These are phyloP conservation scores for Sporisorium iseilematis-ciliati DNA, from an alignment of 1,284 basidiomycete genomes.

Conservation along the genomic window DNA sequence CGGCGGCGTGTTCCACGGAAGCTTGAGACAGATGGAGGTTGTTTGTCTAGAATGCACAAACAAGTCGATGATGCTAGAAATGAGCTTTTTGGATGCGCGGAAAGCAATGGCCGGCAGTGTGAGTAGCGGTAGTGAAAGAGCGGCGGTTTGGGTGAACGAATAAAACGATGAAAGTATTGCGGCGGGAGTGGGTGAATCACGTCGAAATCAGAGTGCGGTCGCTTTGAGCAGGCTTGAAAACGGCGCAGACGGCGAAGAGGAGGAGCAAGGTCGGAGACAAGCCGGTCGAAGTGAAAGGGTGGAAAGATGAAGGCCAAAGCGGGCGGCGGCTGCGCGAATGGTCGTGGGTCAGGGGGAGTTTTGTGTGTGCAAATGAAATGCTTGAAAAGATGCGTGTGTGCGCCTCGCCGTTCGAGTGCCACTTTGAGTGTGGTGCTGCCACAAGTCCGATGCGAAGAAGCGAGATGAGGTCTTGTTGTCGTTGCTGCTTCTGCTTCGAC, in stretches of 20 bases:
- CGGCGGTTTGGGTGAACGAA: neutral
- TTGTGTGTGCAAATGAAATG: neutral
- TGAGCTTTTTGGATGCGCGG: neutral
- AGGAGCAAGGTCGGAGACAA: conserved; percentile 7
- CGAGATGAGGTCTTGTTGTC: neutral
- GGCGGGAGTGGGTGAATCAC: neutral
- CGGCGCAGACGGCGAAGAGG: neutral
- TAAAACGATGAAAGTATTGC: neutral
- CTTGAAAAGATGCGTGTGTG: no score
- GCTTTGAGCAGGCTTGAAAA: no score
- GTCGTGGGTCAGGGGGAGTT: neutral
- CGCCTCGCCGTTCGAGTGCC: no score
- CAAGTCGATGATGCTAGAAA: neutral
- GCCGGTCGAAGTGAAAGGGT: neutral
- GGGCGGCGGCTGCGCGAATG: conserved; percentile 3
- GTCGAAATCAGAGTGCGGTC: neutral
- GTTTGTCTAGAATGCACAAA: neutral
- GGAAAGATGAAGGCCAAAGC: conserved; percentile 6
- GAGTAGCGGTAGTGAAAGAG: neutral
- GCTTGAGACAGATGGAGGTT: neutral
- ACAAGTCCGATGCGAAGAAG: neutral
- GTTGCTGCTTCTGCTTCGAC: neutral
- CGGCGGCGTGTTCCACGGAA: neutral
- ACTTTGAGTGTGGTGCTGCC: no score
- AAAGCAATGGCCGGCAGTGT: no score